Conservation (phyloP, 202 grass and related monocot species). For the Brachypodium distachyon region DNA sequence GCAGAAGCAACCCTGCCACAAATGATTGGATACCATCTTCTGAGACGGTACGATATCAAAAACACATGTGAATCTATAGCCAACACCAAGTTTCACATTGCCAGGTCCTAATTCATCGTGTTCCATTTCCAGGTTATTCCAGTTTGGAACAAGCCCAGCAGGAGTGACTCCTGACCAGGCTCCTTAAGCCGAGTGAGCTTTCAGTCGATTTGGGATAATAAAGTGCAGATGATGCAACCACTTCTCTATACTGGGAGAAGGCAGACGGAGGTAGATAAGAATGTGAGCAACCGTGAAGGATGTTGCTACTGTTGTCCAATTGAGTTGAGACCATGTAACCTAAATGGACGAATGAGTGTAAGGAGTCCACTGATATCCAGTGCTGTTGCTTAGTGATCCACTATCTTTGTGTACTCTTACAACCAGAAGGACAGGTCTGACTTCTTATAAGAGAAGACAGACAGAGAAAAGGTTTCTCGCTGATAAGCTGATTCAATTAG, state of each 20-base stretch:
- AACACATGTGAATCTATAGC: background rate
- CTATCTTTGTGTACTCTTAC: background rate
- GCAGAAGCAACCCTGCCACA: slow-evolving; percentile 78
- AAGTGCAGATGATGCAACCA: background rate
- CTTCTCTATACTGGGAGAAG: background rate
- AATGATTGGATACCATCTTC: slow-evolving; percentile 93
- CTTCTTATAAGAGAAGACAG: background rate
- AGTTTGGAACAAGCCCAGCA: slow-evolving; percentile 76
- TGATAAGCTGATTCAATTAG: too few species aligned
- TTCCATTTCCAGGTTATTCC: slow-evolving; percentile 55
- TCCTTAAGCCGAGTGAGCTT: background rate
- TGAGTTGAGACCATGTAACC: background rate
- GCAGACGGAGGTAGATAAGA: background rate
- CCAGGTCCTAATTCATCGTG: background rate
- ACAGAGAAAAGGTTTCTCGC: too few species aligned
- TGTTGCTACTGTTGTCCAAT: background rate
- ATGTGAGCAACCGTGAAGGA: background rate
- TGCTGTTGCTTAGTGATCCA: background rate
- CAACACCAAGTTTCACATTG: background rate
- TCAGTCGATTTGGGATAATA: background rate
- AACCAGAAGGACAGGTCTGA: background rate
- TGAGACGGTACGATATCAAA: slow-evolving; percentile 43
- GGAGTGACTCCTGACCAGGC: slow-evolving; percentile 43
- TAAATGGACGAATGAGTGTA: background rate
- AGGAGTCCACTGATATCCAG: background rate